Conservation (phyloP, 1,139 yeast genomes). For the Saccharomyces hybrid region DNA sequence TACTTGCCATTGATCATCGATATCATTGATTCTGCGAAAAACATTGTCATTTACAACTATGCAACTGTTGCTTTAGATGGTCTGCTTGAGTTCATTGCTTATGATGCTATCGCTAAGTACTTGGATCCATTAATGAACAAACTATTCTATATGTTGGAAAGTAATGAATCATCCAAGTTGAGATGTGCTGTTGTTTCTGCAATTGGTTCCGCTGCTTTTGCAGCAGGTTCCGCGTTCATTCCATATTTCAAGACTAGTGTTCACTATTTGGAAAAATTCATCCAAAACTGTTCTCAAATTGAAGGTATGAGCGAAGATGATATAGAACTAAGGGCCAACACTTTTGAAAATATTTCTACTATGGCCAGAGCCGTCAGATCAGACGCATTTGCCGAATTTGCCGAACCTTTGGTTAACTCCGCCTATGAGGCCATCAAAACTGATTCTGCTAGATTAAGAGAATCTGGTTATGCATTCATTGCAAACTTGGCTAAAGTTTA, state of each 20-base stretch:
- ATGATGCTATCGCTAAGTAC: slow-evolving; percentile 74
- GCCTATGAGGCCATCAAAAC: slow-evolving; percentile 75
- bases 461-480: slow-evolving; percentile 90
- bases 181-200: slow-evolving; percentile 90
- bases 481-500: slow-evolving; percentile 93
- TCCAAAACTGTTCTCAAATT: slow-evolving; percentile 53
- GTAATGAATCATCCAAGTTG: slow-evolving; percentile 53
- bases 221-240: slow-evolving; percentile 78
- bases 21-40: slow-evolving; percentile 79
- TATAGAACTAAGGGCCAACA: slow-evolving; percentile 78
- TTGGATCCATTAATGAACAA: slow-evolving; percentile 86
- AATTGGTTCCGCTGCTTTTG: slow-evolving; percentile 93
- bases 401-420: slow-evolving; percentile 82
- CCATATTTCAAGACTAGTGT: slow-evolving; percentile 83
- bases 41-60: slow-evolving; percentile 77
- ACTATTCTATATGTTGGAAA: slow-evolving; percentile 70
- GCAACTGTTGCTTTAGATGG: slow-evolving; percentile 92
- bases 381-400: slow-evolving; percentile 74
- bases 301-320: slow-evolving; percentile 75
- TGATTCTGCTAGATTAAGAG: slow-evolving; percentile 79
- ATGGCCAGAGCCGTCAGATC: slow-evolving; percentile 97
- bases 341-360: slow-evolving; percentile 88
- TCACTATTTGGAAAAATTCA: slow-evolving; percentile 71
- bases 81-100: slow-evolving; percentile 81
- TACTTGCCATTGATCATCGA: slow-evolving; percentile 81